Evolutionary conservation across 805 yeast species (phyloP).

Genomic region (Candida ulmi): DNA sequence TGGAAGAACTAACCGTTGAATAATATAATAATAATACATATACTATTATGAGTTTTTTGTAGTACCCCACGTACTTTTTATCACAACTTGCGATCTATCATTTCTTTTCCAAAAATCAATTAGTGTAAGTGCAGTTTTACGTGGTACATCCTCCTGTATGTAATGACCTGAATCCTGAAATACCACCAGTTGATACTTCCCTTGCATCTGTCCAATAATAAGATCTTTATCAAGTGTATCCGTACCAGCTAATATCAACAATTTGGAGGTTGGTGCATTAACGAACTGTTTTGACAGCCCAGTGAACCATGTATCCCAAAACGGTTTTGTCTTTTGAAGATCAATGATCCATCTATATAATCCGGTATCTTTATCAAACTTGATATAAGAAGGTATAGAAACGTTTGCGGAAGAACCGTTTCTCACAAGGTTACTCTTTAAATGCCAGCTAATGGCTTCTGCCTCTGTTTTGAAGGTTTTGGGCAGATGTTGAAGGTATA

Average conservation of each 20-base stretch:
- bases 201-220: constrained; percentile 98
- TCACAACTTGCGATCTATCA: constrained; percentile 27
- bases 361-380: constrained; percentile 14
- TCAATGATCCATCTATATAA: constrained; percentile 58
- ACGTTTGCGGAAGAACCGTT: constrained; percentile 58
- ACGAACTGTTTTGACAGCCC: constrained; percentile 56
- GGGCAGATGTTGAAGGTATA: constrained; percentile 66
- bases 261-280: constrained; percentile 48
- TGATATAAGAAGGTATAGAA: constrained; percentile 71
- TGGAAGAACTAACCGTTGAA: constrained; percentile 42
- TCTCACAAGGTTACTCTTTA: constrained; percentile 45
- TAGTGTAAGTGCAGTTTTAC: constrained; percentile 52
- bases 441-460: constrained; percentile 80
- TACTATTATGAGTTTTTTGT: constrained; percentile 4
- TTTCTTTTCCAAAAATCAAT: constrained; percentile 41
- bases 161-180: constrained; percentile 85
- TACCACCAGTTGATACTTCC: constrained; percentile 84
- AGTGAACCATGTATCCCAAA: constrained; percentile 81
- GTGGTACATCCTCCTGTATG: constrained; percentile 88
- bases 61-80: constrained; percentile 35
- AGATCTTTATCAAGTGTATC: constrained; percentile 81
- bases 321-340: constrained; percentile 52
- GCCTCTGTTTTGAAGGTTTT: constrained; percentile 41
- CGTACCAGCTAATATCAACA: constrained; percentile 81
- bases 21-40: constrained; percentile 12